A percentile compares a stretch with the other conserved stretches of the same genome.
Evolutionary conservation across 345 rosid species (phyloP).

Genomic region (Dovyalis caffra): DNA sequence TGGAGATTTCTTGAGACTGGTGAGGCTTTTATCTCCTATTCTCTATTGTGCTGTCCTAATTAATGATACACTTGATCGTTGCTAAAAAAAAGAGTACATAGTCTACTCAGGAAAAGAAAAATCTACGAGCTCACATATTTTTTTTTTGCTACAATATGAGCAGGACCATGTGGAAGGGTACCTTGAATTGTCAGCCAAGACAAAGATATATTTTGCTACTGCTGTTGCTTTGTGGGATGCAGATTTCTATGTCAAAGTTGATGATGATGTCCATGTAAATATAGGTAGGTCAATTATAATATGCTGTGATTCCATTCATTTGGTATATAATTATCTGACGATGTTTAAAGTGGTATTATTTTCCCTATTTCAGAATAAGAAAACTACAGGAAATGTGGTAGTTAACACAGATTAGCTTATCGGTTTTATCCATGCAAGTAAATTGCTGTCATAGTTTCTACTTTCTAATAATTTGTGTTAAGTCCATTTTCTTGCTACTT

Average conservation of each 20-base stretch:
- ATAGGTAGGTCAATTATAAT: constrained; percentile 45
- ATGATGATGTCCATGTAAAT: constrained; percentile 98
- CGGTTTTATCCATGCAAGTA: not conserved
- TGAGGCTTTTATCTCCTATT: constrained; percentile 22
- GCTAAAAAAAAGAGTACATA: not conserved
- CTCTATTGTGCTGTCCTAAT: constrained; percentile 2
- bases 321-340: not conserved
- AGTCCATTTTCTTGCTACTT: constrained; percentile 12
- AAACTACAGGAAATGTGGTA: not conserved
- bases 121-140: constrained; percentile 2
- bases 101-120: not conserved
- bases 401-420: not conserved
- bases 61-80: not conserved
- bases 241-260: constrained; percentile 94
- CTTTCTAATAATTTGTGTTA: not conserved
- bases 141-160: constrained; percentile 12
- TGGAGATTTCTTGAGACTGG: constrained; percentile 90
- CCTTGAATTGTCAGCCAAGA: constrained; percentile 94
- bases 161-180: constrained; percentile 99
- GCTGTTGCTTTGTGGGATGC: constrained; percentile 93
- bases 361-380: not conserved
- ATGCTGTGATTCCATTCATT: not conserved
- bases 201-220: constrained; percentile 87
- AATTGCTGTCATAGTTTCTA: constrained; percentile 5
- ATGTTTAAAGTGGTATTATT: not conserved